Evolutionary conservation across 441 rosid genomes (phyloP), one percentile per base, ranked within the genome.

Genomic region (Erodium moschatum): DNA sequence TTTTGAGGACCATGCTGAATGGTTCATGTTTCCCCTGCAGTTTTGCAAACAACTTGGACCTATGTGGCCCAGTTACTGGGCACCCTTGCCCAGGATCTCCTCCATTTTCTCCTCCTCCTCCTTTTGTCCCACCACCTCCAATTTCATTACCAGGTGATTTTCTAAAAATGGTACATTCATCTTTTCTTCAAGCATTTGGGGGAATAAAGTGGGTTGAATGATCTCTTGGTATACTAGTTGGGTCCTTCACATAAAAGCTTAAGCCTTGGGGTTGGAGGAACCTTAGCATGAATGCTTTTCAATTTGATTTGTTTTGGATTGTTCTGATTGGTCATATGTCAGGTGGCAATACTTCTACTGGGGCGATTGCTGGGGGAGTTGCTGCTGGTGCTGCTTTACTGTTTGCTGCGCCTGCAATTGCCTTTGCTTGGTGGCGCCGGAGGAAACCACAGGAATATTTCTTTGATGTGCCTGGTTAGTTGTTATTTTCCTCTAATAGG

Each of bases 91-190:
- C 96, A 7, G 96, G 97, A 52, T 92, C 98, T 73, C 98, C 96
- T 72, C 98, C 98, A 31, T 88, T 90, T 76, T 86, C 98, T 67
- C 98, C 98, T 67, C 96, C 98, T 50, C 98, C 98, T 20, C 98
- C 98, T 35, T 87, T 88, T 83, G 84, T 86, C 62, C 91, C 87
- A 24, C 88, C 88, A n/a, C 81, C 96, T 6, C 91, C 91, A 4
- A 73, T 86, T 71, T 78, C 95, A 66, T 21, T 77, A 5, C 90
- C 87, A 13, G 93, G 97, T 91, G 81, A 79, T 76, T 19, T 38
- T 33, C 46, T 10, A 1, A 4, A 21, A 9, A 11, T 5, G 19
- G 27, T 24, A 24, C 27, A 0, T 24, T 24, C 1, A 2, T 24
- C 27, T 24, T 24, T 2, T 24, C 27, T 24, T 24, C 27, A 24